A percentile compares a stretch with the other conserved stretches of the same genome.
Conservation (phyloP, 495 filamentous ascomycete genomes). For the Lindgomyces ingoldianus region DNA sequence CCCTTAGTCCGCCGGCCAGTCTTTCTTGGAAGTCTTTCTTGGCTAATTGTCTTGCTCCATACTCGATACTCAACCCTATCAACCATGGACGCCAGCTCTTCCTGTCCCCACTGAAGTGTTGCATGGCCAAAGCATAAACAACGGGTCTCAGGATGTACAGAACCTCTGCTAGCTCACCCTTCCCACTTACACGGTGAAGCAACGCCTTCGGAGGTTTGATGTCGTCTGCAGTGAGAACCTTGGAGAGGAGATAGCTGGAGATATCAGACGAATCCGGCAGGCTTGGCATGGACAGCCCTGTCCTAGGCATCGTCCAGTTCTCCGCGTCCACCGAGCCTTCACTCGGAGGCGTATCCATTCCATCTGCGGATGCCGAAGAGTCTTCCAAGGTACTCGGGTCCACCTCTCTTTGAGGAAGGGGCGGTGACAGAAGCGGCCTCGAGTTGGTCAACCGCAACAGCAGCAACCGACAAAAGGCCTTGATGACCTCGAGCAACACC, state of each 20-base stretch:
- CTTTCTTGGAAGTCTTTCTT: slow-evolving; percentile 70
- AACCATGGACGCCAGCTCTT: slow-evolving; percentile 86
- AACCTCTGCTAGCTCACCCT: slow-evolving; percentile 76
- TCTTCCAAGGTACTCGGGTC: slow-evolving; percentile 65
- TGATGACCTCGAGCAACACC: slow-evolving; percentile 81
- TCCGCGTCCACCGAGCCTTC: slow-evolving; percentile 51
- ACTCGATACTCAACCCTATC: slow-evolving; percentile 81
- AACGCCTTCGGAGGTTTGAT: slow-evolving; percentile 86
- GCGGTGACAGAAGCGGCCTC: slow-evolving; percentile 78
- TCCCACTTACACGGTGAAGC: slow-evolving; percentile 72
- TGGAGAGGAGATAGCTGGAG: slow-evolving; percentile 80
- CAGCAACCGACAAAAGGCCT: slow-evolving; percentile 81
- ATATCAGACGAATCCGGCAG: slow-evolving; percentile 79
- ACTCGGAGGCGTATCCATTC: slow-evolving; percentile 49
- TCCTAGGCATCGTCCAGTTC: slow-evolving; percentile 93
- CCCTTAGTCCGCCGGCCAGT: slow-evolving; percentile 65
- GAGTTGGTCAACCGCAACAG: slow-evolving; percentile 82
- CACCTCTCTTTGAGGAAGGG: slow-evolving; percentile 81
- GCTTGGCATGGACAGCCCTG: slow-evolving; percentile 76
- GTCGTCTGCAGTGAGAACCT: slow-evolving; percentile 92
- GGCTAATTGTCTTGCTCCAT: slow-evolving; percentile 78
- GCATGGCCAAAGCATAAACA: slow-evolving; percentile 82
- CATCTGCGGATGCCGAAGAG: slow-evolving; percentile 34
- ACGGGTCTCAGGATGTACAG: slow-evolving; percentile 88
- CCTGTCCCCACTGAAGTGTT: slow-evolving; percentile 61